Conservation (phyloP, 2,329 filamentous ascomycete species). For the Pseudogymnoascus sp. region DNA sequence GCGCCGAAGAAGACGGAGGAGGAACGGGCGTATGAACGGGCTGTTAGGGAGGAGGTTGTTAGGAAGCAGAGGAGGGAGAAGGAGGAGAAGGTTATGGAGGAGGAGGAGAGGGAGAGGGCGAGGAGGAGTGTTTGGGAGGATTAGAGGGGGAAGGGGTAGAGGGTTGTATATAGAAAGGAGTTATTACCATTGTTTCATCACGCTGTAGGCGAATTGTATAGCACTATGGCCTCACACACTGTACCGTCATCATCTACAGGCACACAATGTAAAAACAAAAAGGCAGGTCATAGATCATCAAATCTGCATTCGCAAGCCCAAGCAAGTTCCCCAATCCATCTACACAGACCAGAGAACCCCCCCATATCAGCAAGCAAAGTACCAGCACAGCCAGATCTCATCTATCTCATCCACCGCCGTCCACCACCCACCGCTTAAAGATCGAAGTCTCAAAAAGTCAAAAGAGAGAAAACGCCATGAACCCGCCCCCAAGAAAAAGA, state of each 20-base stretch:
- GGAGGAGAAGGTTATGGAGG: conserved; percentile 49
- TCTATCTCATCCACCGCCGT: background rate
- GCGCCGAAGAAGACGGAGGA: conserved; percentile 78
- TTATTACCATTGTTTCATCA: background rate
- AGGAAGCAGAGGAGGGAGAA: conserved; percentile 65
- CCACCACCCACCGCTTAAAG: background rate
- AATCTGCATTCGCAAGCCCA: background rate
- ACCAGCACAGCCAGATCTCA: background rate
- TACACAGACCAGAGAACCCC: background rate
- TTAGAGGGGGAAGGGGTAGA: conserved; percentile 24
- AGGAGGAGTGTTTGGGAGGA: conserved; percentile 84
- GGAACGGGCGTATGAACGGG: conserved; percentile 76
- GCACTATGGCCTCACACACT: background rate
- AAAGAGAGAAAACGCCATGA: background rate
- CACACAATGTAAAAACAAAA: background rate
- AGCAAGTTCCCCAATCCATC: background rate
- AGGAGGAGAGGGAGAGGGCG: conserved; percentile 60
- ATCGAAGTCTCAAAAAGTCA: background rate
- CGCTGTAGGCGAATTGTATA: background rate
- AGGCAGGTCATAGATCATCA: background rate
- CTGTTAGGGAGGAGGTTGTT: conserved; percentile 75
- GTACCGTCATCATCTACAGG: background rate
- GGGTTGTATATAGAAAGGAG: background rate
- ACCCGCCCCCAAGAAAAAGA: background rate
- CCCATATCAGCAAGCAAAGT: too few relatives aligned